A percentile compares a stretch with the other conserved stretches of the same genome.
phyloP scores from a whole-genome alignment of 164 flowering plant species.

The Kingdonia uniflora region DNA sequence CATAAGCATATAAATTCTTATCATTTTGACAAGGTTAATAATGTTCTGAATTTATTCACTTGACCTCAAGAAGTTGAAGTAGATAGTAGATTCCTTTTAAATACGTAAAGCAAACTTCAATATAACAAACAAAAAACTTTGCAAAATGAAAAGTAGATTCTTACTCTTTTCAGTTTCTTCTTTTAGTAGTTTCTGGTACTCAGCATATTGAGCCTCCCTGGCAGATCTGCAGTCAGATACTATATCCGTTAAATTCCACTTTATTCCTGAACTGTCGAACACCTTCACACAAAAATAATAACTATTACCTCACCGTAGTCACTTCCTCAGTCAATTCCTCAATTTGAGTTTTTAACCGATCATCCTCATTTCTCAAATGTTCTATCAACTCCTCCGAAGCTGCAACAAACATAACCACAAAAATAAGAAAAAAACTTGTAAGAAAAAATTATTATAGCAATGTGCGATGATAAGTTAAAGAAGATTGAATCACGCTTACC shows the following conservation, averaged over 20 bases:
- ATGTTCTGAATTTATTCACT: too few species aligned
- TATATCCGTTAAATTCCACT: conserved; percentile 1
- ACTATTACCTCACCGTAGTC: conserved; percentile 35
- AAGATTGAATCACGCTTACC: conserved; percentile 21
- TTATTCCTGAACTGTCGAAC: neutral
- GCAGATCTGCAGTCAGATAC: conserved; percentile 11
- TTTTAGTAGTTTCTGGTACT: conserved; percentile 6
- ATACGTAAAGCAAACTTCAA: too few species aligned
- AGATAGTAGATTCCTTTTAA: too few species aligned
- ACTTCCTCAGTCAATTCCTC: conserved; percentile 38
- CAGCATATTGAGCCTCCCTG: conserved; percentile 4
- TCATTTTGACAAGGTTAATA: too few species aligned
- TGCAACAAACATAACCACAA: conserved; percentile 17
- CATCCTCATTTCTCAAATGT: conserved; percentile 47
- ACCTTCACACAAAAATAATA: too few species aligned
- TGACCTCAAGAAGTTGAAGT: too few species aligned
- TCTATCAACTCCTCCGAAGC: conserved; percentile 65
- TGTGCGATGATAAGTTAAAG: neutral
- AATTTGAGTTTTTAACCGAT: conserved; percentile 25
- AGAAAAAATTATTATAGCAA: neutral
- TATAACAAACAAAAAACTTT: too few species aligned
- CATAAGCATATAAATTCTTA: too few species aligned
- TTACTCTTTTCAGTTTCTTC: conserved; percentile 14
- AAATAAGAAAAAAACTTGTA: neutral
- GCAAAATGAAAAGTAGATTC: neutral